Evolutionary conservation across 129 eudicot genomes (phyloP).

Genomic region (Solidago caesia): DNA sequence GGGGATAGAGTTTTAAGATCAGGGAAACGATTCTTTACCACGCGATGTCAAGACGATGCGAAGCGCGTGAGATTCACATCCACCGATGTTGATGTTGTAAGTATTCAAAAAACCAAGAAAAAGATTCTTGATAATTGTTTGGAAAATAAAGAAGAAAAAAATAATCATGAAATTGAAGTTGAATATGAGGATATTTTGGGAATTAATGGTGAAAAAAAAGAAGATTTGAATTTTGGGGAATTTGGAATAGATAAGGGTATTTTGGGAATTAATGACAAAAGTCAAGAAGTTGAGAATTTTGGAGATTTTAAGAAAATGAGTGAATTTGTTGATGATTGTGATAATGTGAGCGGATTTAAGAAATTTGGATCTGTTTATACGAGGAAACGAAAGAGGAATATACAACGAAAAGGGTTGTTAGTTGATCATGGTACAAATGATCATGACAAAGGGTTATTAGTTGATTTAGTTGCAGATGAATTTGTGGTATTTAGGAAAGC

Average conservation of each 20-base stretch:
- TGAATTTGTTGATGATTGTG: slow-evolving; percentile 6
- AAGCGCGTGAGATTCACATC: slow-evolving; percentile 25
- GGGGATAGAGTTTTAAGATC: slow-evolving; percentile 62
- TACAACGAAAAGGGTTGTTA: slow-evolving; percentile 15
- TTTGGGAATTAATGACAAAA: background rate
- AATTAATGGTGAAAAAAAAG: slow-evolving; percentile 6
- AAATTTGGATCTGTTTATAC: slow-evolving; percentile 44
- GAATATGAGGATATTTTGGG: slow-evolving; percentile 1
- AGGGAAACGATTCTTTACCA: slow-evolving; percentile 49
- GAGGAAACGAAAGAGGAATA: slow-evolving; percentile 52
- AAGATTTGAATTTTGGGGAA: too few species aligned
- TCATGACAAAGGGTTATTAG: background rate
- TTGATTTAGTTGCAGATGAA: background rate
- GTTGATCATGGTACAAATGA: slow-evolving; percentile 10
- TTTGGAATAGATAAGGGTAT: too few species aligned
- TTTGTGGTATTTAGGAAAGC: slow-evolving; percentile 8
- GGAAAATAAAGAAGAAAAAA: background rate
- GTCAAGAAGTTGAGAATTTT: slow-evolving; percentile 11
- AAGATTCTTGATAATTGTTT: slow-evolving; percentile 27
- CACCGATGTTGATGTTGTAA: background rate
- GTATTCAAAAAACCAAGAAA: slow-evolving; percentile 27
- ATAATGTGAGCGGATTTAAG: slow-evolving; percentile 17
- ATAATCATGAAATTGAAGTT: background rate
- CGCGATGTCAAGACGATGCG: slow-evolving; percentile 23
- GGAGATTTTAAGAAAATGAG: slow-evolving; percentile 19